These are phyloP conservation scores for Xylariaceae sp. DNA, from an alignment of 2,329 filamentous ascomycete species.

Conservation along the genomic window DNA sequence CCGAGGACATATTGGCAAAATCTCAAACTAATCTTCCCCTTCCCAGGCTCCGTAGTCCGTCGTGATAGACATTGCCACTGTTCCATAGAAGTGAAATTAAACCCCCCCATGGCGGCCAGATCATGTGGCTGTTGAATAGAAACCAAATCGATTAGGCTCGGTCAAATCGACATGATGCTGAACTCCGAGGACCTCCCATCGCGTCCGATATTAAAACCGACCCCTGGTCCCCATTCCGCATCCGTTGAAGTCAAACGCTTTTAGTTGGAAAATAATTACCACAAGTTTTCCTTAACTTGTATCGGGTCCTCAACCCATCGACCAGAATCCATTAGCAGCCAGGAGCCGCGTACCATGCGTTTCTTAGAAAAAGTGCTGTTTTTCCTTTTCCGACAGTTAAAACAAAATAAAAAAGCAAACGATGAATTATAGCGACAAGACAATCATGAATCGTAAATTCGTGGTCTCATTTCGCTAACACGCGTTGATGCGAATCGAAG, in stretches of 20 bases:
- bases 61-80: background rate
- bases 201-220: conserved; percentile 2
- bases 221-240: conserved; percentile 9
- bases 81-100: background rate
- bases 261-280: conserved; percentile 31
- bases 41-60: background rate
- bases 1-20: conserved; percentile 35
- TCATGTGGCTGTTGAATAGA: conserved; percentile 1
- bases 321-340: conserved; percentile 15
- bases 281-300: conserved; percentile 22
- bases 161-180: conserved; percentile 12
- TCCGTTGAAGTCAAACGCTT: conserved; percentile 16
- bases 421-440: conserved; percentile 28
- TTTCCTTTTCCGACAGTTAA: conserved; percentile 32
- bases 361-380: conserved; percentile 33
- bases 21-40: conserved; percentile 35
- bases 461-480: conserved; percentile 20
- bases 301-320: conserved; percentile 30
- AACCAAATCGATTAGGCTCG: background rate
- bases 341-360: conserved; percentile 24
- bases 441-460: conserved; percentile 39
- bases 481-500: conserved; percentile 5
- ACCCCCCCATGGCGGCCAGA: too few relatives aligned
- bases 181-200: conserved; percentile 16
- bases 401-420: conserved; percentile 27